Percentiles rank a stretch among this genome's conserved stretches.
These are phyloP conservation scores for Coprinopsis cinerea DNA, from an alignment of 768 basidiomycete genomes.

Conservation along the genomic window DNA sequence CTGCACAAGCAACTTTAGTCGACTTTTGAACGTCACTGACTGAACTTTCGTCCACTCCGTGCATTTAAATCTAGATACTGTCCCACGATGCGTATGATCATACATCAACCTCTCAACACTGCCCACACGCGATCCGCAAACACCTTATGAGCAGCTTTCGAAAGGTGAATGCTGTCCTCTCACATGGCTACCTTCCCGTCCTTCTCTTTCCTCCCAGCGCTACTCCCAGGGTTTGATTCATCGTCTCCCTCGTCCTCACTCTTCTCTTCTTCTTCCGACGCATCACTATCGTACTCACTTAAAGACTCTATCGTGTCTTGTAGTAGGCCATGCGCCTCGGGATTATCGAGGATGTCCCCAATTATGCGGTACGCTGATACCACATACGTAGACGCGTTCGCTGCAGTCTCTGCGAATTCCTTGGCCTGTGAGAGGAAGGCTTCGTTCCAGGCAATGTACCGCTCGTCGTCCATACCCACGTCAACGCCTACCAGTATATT, in stretches of 20 bases:
- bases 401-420: background rate
- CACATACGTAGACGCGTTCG: conserved; percentile 1
- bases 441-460: conserved; percentile 1
- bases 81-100: no score
- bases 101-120: conserved; percentile 18
- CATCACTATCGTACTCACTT: background rate
- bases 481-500: background rate
- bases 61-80: no score
- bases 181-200: background rate
- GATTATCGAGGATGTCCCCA: conserved; percentile 3
- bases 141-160: background rate
- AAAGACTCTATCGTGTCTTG: background rate
- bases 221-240: background rate
- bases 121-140: conserved; percentile 3
- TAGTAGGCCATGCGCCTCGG: background rate
- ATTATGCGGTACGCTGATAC: conserved; percentile 3
- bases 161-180: conserved; percentile 5
- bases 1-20: no score
- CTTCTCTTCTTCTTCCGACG: background rate
- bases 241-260: background rate
- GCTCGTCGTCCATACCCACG: background rate
- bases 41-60: no score
- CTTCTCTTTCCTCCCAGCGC: background rate
- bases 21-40: no score
- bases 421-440: conserved; percentile 3